Evolutionary conservation across 2,329 filamentous ascomycete species (phyloP).

Genomic region (Trichophyton verrucosum): DNA sequence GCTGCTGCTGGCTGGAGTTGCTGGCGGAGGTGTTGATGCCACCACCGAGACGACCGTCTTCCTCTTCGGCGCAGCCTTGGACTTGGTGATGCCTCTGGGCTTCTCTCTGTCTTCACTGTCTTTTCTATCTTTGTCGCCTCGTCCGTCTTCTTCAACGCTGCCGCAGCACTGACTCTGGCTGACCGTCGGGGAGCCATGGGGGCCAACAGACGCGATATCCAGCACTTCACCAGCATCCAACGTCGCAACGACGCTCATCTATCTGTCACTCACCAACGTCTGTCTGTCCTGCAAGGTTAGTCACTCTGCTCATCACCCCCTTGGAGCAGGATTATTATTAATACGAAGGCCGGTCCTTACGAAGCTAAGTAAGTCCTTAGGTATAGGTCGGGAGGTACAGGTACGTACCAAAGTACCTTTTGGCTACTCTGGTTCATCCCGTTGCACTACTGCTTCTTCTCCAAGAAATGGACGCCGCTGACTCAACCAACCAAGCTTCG

Average conservation of each 20-base stretch:
- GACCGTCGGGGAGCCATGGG: slow-evolving; percentile 44
- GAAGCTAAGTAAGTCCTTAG: too few species aligned
- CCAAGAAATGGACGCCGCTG: too few species aligned
- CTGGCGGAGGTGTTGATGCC: background rate
- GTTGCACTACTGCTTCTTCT: too few species aligned
- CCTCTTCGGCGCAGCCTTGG: background rate
- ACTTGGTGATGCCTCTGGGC: background rate
- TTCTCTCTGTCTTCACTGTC: background rate
- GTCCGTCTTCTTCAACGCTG: slow-evolving; percentile 9
- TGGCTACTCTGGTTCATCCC: too few species aligned
- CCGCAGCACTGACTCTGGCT: slow-evolving; percentile 31
- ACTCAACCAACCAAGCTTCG: too few species aligned
- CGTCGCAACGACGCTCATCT: background rate
- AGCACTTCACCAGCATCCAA: background rate
- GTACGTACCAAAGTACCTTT: too few species aligned
- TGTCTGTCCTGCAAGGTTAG: too few species aligned
- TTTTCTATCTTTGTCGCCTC: background rate
- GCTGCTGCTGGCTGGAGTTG: slow-evolving; percentile 15
- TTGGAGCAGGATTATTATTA: background rate
- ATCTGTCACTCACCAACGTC: too few species aligned
- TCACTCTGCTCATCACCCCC: background rate
- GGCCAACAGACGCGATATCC: slow-evolving; percentile 2
- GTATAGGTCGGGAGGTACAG: too few species aligned
- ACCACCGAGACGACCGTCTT: background rate
- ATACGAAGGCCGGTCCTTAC: too few species aligned